Evolutionary conservation across 305 asterid species (phyloP), one percentile per base, ranked within the genome.

Genomic region (Fraxinus sp.): DNA sequence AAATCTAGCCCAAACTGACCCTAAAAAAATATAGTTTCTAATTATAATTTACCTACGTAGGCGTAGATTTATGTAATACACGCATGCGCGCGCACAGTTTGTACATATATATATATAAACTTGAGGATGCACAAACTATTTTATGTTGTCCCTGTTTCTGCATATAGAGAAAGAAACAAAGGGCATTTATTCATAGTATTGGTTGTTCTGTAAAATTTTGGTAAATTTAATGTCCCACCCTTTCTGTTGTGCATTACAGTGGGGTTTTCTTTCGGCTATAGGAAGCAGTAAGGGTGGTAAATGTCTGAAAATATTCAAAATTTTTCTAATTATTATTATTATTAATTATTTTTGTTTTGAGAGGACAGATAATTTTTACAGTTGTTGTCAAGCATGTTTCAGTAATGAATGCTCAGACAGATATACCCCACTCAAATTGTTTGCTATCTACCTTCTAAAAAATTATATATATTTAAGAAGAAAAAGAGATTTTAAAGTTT

Each of bases 301-400:
- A 70, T 70, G 39, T 28, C 41, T 70, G 41, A 5, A 70, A 70
- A 30, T 11, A 64, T 70, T 70, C 76, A 70, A 70, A 28, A 41
- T 14, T 70, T 68, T 70, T 70, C 22, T 70, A 28, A 3, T 2
- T 14, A 30, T 70, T 30, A 20, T 57, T 57, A 55, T n/a, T 55
- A 52, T 9, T 41, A 43, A 52, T 52, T 52, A n/a, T 52, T 52
- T 52, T 52, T 52, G 64, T 9, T 64, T 64, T 64, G 72, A 24
- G 72, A 64, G n/a, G 76, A 70, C 76, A 70, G 22, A 70, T 28
- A 70, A 28, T 4, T 70, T 70, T 70, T 70, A 70, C 76, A 70
- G 76, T 70, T 70, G 76, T 30, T 70, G 41, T 70, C 76, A 70
- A 41, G 76, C 76, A 14, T 70, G 76, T 70, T 32, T 70, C 76